Evolutionary conservation across 768 basidiomycete genomes (phyloP), one percentile per base, ranked within the genome.

Genomic region (Lactifluus rugatus): DNA sequence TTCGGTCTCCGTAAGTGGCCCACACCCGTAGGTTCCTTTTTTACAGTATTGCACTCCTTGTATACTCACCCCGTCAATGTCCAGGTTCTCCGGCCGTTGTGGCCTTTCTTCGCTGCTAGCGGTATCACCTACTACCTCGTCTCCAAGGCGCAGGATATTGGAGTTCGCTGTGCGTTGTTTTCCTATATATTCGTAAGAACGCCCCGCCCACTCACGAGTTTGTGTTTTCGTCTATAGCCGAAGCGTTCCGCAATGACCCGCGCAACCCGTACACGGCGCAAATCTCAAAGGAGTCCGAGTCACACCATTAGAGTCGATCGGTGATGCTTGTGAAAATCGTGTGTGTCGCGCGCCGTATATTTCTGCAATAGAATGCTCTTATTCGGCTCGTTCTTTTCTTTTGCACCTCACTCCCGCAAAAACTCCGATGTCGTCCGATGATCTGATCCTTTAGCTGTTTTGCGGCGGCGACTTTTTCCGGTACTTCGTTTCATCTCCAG

Each of bases 251-350:
- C 64, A 84, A 82, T 65, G 86, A 91, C 69, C 81, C 89, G 34
- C 82, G 82, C 68, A 92, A 92, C 78, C 89, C 89, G 37, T 88
- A 89, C 71, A 85, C 84, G 10, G 82, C 82, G 23, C 79, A 85
- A 67, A 81, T 90, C 56, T 86, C 89, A 54, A 82, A 80, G 69
- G 79, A 85, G 68, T n/a, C n/a, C n/a, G 66, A 66, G n/a, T n/a
- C n/a, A n/a, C 75, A 75, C 49, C 75, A 76, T 39, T 60, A 60
- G 54, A 39, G 32, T 6, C 6, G 28, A 25, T 45, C n/a, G 17
- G 41, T 41, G 37, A n/a, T 25, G 28, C 49, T 16, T 50, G 59
- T 31, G 47, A 60, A 51, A 51, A 44, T 16, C 13, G 47, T 41
- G 42, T 32, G 6, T 52, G 32, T 10, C 36, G 2, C 14, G 5